Base-by-base conservation (phyloP, 2,329 filamentous ascomycete species). In the Fusarium sambucinum region DNA sequence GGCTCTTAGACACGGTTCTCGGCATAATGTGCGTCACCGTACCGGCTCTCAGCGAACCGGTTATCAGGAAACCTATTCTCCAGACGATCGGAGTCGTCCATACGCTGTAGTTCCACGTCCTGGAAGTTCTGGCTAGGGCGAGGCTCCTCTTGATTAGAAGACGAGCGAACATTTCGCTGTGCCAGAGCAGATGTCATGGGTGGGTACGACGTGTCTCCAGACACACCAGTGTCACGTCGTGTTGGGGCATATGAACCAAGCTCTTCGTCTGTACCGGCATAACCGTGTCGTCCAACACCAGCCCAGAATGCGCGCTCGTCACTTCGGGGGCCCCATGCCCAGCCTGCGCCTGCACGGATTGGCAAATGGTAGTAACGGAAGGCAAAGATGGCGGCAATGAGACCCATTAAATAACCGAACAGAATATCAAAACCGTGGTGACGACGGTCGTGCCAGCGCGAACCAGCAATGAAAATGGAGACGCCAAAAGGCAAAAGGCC, bases 401-500 rank as follows among this genome's bases (percentile, higher is more conserved):
- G 85, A 11, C 95, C 95, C 65, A 97, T 91, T 14, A 92, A 69
- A 56, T 90, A 91, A n/a, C 95, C 95, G 66, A 92, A 93, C 4
- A 97, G 80, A 69, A 97, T 92, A 69, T 98, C 95, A 77, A 97
- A 95, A n/a, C 90, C 94, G 77, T 95, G 92, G 78, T 98, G 95
- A 38, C 92, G 89, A 81, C 90, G 96, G 78, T 97, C 90, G 62
- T 90, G 94, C 86, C 91, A 98, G 13, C 95, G 91, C 2, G 93
- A 95, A 29, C 90, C 88, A n/a, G 90, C 86, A 66, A 97, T 91
- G 80, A 94, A 97, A 66, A 94, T 86, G 7, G 94, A 91, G 2
- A 87, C 82, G 58, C 89, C 90, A 68, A 94, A 86, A 4, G 94
- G 94, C 2, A 92, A 79, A 19, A 93, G 82, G 3, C 89, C 85